Base-by-base conservation (phyloP, 306 rosid genomes). In the Corylus avellana region DNA sequence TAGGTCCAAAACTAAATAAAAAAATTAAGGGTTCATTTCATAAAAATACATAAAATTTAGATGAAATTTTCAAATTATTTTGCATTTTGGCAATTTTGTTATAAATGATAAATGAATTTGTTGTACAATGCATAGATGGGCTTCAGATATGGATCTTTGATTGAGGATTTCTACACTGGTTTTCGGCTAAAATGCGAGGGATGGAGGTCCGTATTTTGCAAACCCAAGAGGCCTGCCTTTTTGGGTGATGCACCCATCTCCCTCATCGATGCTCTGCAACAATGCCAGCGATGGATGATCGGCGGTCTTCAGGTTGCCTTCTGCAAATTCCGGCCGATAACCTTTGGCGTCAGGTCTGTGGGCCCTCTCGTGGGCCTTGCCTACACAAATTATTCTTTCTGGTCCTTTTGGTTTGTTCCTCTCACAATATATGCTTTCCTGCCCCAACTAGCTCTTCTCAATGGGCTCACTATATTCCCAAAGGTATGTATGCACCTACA, bases 151-250 rank as follows among this genome's bases (percentile, higher is more conserved):
- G 89, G 91, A 11, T 78, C 87, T 0, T 20, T 85, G 4, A 76
- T 76, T 17, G 91, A 88, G 73, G 89, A 88, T 54, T 83, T 17
- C 53, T 63, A 5, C 77, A 85, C 87, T 4, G 75, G 84, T 0
- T 81, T 27, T 64, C 32, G 20, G 1, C 27, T 73, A 48, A 74
- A 81, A 7, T 76, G 83, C 4, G 79, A 88, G 64, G 91, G 89
- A 14, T 88, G 89, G 87, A 81, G 55, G 46, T 4, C 81, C 22
- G 49, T 78, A 35, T 77, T 83, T 16, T 85, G 89, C 79, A 81
- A 83, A 50, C 91, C 91, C 12, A 46, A 84, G 0, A 83, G 81
- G 70, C 56, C 84, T 17, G 83, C 89, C 35, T 85, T 85, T 55
- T 68, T 17, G 4, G 89, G 87, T 8, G 80, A 85, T 13, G 76